Evolutionary conservation across 257 asterid species (phyloP).

Genomic region (Ajuga chamaepitys): DNA sequence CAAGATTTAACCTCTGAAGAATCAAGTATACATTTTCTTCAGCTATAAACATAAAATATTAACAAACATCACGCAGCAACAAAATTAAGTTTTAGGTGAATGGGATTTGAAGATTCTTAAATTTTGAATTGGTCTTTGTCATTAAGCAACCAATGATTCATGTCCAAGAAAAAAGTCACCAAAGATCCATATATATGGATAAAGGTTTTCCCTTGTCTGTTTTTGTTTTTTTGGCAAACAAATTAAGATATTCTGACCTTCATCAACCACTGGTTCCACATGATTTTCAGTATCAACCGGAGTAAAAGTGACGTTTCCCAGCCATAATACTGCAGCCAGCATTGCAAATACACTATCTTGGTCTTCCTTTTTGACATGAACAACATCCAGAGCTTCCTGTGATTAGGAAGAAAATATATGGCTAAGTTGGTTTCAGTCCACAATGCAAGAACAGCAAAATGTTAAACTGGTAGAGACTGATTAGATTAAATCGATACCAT

Average conservation of each 20-base stretch:
- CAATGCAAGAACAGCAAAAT: conserved; percentile 2
- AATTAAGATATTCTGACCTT: conserved; percentile 43
- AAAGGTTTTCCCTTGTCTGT: too few relatives aligned
- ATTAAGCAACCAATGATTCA: background rate
- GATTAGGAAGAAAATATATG: conserved; percentile 12
- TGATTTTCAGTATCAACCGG: conserved; percentile 81
- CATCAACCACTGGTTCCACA: conserved; percentile 89
- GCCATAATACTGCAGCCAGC: conserved; percentile 97
- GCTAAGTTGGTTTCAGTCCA: conserved; percentile 23
- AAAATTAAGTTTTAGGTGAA: background rate
- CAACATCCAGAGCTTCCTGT: conserved; percentile 94
- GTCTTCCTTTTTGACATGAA: conserved; percentile 80
- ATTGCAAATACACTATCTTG: conserved; percentile 92
- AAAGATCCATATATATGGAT: too few relatives aligned
- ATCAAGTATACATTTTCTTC: background rate
- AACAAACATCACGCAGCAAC: background rate
- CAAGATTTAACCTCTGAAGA: conserved; percentile 7
- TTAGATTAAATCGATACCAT: conserved; percentile 39
- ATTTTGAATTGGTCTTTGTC: too few relatives aligned
- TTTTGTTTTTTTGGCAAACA: background rate
- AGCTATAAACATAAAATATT: background rate
- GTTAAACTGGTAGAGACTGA: background rate
- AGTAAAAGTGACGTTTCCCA: conserved; percentile 79
- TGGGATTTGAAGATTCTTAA: too few relatives aligned
- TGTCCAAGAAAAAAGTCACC: too few relatives aligned